phyloP scores from a whole-genome alignment of 176 grass and related monocot species.

The Bonia amplexicaulis region DNA sequence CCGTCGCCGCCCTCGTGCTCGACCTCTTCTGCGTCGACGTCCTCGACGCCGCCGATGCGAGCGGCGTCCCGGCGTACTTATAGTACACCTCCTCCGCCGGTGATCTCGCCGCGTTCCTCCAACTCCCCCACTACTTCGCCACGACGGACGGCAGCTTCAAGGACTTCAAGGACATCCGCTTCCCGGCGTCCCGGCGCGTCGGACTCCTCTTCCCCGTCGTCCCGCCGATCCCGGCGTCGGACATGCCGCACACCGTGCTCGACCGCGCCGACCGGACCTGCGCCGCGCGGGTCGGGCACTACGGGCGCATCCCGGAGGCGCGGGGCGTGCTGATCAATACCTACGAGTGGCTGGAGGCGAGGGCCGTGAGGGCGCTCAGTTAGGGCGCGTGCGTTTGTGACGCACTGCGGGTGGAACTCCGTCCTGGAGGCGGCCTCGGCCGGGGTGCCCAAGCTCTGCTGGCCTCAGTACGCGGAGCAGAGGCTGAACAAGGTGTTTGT shows the following conservation, averaged over 20 bases:
- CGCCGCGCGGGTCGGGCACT: background rate
- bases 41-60: constrained; percentile 25
- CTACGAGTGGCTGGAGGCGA: constrained; percentile 47
- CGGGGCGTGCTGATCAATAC: constrained; percentile 50
- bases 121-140: constrained; percentile 29
- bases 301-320: constrained; percentile 5
- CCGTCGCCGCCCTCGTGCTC: constrained; percentile 38
- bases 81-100: constrained; percentile 40
- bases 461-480: constrained; percentile 73
- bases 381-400: constrained; percentile 33
- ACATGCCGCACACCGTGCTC: constrained; percentile 29
- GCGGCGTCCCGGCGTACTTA: constrained; percentile 38
- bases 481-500: constrained; percentile 64
- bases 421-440: constrained; percentile 32
- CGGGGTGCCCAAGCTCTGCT: constrained; percentile 58
- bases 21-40: constrained; percentile 52
- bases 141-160: constrained; percentile 10
- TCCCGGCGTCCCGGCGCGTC: constrained; percentile 50
- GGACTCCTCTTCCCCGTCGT: constrained; percentile 40
- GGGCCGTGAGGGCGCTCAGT: constrained; percentile 3
- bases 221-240: constrained; percentile 38
- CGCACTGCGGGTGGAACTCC: constrained; percentile 61
- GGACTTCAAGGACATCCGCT: constrained; percentile 34
- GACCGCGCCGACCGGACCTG: constrained; percentile 15
- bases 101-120: constrained; percentile 44